phyloP scores from a whole-genome alignment of 306 rosid genomes.

The Vicia villosa region DNA sequence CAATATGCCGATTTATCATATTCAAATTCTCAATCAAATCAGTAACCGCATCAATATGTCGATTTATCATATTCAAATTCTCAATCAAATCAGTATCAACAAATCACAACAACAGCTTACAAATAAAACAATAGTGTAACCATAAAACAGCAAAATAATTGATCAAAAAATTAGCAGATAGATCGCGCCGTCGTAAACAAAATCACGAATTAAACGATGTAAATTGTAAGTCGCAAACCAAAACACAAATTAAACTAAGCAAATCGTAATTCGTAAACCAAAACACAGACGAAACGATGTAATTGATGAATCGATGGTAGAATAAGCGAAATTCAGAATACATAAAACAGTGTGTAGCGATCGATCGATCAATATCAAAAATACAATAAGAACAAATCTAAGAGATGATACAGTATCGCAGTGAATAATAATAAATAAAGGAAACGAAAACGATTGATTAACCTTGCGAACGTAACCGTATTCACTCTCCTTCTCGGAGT shows the following conservation, averaged over 20 bases:
- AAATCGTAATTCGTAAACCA: not conserved
- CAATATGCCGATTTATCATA: not conserved
- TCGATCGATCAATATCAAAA: too few relatives aligned
- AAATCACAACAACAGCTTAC: conserved; percentile 2
- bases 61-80: not conserved
- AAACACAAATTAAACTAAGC: not conserved
- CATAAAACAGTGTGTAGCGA: not conserved
- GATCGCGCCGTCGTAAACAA: not conserved
- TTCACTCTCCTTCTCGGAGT: conserved; percentile 98
- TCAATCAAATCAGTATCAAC: not conserved
- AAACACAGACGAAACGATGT: not conserved
- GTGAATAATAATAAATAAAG: too few relatives aligned
- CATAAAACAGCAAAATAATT: not conserved
- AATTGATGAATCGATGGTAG: not conserved
- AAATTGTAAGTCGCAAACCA: not conserved
- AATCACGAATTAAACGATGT: not conserved
- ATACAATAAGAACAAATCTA: too few relatives aligned
- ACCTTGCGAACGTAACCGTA: conserved; percentile 99
- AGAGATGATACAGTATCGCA: too few relatives aligned
- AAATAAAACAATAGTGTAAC: not conserved
- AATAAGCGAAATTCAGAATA: conserved; percentile 1
- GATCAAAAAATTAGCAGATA: not conserved
- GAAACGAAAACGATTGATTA: not conserved
- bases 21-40: not conserved
- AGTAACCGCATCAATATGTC: not conserved